Evolutionary conservation across 768 basidiomycete genomes (phyloP).

Genomic region (Tulasnella sp.): DNA sequence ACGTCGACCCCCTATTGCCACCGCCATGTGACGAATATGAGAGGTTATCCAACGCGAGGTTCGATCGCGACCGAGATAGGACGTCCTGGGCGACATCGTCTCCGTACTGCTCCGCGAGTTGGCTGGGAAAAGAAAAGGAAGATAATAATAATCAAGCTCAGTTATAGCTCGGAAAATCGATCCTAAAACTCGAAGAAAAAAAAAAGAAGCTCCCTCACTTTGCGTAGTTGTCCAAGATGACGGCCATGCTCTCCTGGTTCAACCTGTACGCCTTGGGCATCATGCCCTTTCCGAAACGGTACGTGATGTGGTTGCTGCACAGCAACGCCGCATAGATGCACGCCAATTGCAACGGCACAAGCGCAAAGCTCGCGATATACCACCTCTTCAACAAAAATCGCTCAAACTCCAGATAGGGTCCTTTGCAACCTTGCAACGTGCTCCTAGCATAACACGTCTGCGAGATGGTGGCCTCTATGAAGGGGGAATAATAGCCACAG

Average conservation of each 20-base stretch:
- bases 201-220: constrained; percentile 34
- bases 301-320: constrained; percentile 75
- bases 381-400: constrained; percentile 43
- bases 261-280: constrained; percentile 78
- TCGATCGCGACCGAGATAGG: constrained; percentile 39
- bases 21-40: constrained; percentile 4
- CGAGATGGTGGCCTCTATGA: constrained; percentile 64
- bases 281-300: constrained; percentile 79
- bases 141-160: too few relatives aligned
- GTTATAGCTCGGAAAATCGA: too few relatives aligned
- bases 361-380: constrained; percentile 56
- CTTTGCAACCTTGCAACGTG: constrained; percentile 63
- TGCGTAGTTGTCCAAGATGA: constrained; percentile 77
- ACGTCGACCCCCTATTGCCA: background rate
- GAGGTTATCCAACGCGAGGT: background rate
- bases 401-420: constrained; percentile 48
- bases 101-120: constrained; percentile 66
- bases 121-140: constrained; percentile 30
- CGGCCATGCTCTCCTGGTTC: constrained; percentile 59
- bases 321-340: constrained; percentile 53
- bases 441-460: constrained; percentile 66
- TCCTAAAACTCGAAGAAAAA: background rate
- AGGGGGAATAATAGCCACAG: constrained; percentile 73
- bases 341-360: constrained; percentile 56
- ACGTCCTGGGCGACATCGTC: constrained; percentile 49